Conservation (phyloP, 108 stramenopile species). For the Parietichytrium sp. region DNA sequence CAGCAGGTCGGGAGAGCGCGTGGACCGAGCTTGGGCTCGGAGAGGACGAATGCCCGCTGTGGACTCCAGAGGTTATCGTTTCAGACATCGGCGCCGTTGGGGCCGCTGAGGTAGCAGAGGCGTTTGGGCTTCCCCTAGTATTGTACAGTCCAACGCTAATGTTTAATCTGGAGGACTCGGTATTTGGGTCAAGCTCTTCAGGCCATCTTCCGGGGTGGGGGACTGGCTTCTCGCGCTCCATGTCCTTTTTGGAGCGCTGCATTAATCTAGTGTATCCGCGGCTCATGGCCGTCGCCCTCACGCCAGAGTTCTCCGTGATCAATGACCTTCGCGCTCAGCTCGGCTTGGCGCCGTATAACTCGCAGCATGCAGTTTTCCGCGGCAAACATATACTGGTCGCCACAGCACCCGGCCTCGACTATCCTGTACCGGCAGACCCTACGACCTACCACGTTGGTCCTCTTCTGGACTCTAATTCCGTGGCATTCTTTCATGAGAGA, state of each 20-base stretch:
- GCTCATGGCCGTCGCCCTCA: constrained; percentile 27
- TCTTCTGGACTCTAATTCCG: neutral
- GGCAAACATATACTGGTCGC: constrained; percentile 10
- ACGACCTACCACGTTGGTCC: neutral
- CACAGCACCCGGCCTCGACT: neutral
- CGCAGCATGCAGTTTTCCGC: neutral
- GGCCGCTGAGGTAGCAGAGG: neutral
- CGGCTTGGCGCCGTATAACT: neutral
- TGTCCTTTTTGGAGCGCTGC: constrained; percentile 32
- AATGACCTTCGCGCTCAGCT: neutral
- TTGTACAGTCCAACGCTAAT: constrained; percentile 1
- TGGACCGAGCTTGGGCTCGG: too few relatives aligned
- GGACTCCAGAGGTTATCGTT: constrained; percentile 9
- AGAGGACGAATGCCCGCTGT: neutral
- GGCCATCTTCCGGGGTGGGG: constrained; percentile 32
- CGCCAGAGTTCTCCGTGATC: constrained; percentile 1
- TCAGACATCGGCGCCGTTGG: neutral
- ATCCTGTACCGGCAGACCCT: neutral
- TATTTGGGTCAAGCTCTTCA: constrained; percentile 20
- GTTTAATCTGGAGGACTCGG: too few relatives aligned
- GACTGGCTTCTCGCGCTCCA: constrained; percentile 4
- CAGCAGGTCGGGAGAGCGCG: too few relatives aligned
- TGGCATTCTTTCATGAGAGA: too few relatives aligned
- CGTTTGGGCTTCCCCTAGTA: neutral
- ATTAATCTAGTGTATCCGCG: constrained; percentile 28